Evolutionary conservation across 495 filamentous ascomycete genomes (phyloP).

Genomic region (Penicillium steckii): DNA sequence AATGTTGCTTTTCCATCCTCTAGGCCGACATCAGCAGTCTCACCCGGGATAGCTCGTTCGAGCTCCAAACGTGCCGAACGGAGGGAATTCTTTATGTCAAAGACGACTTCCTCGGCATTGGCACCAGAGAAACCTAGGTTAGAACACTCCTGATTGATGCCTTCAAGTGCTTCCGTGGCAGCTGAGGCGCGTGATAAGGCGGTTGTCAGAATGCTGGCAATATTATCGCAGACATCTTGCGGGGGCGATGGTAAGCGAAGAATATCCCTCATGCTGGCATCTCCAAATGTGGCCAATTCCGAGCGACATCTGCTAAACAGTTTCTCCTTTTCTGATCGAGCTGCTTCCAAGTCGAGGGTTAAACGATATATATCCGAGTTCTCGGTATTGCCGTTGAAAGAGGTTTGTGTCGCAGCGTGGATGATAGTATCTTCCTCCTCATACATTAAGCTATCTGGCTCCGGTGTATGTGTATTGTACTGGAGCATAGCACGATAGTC

Average conservation of each 20-base stretch:
- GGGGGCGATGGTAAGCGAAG: constrained; percentile 38
- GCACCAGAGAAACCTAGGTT: constrained; percentile 55
- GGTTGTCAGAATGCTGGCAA: constrained; percentile 31
- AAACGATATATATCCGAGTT: constrained; percentile 25
- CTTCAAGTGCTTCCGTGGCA: constrained; percentile 34
- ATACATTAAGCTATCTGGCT: constrained; percentile 20
- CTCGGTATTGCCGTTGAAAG: constrained; percentile 7
- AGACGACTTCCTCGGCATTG: constrained; percentile 48
- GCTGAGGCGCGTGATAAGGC: constrained; percentile 39
- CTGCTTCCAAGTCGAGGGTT: constrained; percentile 33
- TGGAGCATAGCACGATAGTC: constrained; percentile 23
- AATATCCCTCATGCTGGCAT: constrained; percentile 31
- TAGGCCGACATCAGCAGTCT: constrained; percentile 47
- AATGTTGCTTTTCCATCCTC: constrained; percentile 39
- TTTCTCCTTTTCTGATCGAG: constrained; percentile 36
- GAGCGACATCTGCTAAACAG: constrained; percentile 42
- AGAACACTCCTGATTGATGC: constrained; percentile 41
- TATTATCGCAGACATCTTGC: constrained; percentile 35
- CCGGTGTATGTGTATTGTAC: constrained; percentile 5
- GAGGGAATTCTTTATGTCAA: constrained; percentile 51
- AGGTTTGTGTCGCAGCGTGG: constrained; percentile 20
- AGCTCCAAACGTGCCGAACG: constrained; percentile 66
- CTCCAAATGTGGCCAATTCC: constrained; percentile 29
- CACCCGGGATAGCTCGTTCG: constrained; percentile 66
- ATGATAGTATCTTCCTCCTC: constrained; percentile 1